Conservation (phyloP, 306 rosid species). For the Rosa persica region DNA sequence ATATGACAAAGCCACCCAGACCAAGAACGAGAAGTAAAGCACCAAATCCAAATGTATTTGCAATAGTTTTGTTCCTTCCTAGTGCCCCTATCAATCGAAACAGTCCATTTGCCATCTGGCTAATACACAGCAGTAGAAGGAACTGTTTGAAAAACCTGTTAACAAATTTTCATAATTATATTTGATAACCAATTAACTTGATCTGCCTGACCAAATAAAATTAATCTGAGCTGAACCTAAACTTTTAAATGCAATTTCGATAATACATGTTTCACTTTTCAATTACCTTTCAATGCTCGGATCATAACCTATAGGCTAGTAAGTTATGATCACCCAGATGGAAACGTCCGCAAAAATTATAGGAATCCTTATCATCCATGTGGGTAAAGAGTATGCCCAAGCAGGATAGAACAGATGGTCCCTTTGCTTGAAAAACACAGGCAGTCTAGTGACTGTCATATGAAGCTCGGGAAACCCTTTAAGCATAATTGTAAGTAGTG, state of each 20-base stretch:
- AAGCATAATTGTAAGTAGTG: constrained; percentile 33
- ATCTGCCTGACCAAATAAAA: too few relatives aligned
- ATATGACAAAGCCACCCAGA: constrained; percentile 47
- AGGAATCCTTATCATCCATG: constrained; percentile 43
- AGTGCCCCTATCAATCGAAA: constrained; percentile 44
- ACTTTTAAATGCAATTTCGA: neutral
- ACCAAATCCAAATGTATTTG: constrained; percentile 47
- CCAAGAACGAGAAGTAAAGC: constrained; percentile 36
- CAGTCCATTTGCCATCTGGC: constrained; percentile 45
- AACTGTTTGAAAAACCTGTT: constrained; percentile 48
- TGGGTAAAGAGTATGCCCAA: constrained; percentile 46
- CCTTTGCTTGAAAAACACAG: constrained; percentile 53
- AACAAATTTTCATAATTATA: neutral
- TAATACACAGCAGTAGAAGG: constrained; percentile 30
- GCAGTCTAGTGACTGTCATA: constrained; percentile 45
- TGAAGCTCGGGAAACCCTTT: constrained; percentile 47
- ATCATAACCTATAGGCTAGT: constrained; percentile 45
- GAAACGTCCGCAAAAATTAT: constrained; percentile 37
- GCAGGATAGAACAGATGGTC: constrained; percentile 50
- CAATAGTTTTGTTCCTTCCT: constrained; percentile 37
- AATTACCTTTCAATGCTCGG: constrained; percentile 39
- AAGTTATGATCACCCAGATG: constrained; percentile 46
- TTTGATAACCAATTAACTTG: neutral
- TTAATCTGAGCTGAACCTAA: neutral
- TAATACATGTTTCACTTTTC: neutral